A percentile compares a stretch with the other conserved stretches of the same genome.
These are phyloP conservation scores for Curvularia lunata DNA, from an alignment of 2,329 filamentous ascomycete species.

Conservation along the genomic window DNA sequence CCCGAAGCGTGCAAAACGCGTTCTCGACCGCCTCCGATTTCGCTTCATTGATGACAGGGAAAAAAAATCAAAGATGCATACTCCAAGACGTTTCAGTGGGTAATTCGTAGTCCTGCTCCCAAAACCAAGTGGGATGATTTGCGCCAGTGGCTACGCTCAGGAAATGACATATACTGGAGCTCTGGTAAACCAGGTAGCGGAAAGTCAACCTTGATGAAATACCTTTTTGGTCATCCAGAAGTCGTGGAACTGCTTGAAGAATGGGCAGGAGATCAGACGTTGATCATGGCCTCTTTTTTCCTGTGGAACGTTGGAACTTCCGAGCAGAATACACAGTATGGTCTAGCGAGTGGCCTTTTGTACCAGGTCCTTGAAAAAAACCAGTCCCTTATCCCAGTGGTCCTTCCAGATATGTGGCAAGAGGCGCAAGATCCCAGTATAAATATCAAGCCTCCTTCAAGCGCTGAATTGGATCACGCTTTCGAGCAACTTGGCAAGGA, in stretches of 20 bases:
- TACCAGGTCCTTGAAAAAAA: slow-evolving; percentile 1
- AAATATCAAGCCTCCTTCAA: background rate
- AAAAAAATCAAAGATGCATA: background rate
- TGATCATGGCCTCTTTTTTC: slow-evolving; percentile 3
- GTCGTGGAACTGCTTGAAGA: background rate
- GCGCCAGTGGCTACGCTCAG: background rate
- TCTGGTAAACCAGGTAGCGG: slow-evolving; percentile 6
- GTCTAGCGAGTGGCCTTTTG: background rate
- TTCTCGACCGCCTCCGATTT: background rate
- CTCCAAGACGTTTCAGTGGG: background rate
- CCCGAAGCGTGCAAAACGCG: background rate
- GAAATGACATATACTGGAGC: slow-evolving; percentile 2
- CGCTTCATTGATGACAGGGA: background rate
- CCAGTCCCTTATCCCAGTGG: background rate
- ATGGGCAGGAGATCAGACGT: background rate
- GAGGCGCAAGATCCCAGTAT: background rate
- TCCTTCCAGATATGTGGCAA: slow-evolving; percentile 3
- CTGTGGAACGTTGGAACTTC: background rate
- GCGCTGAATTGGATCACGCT: background rate
- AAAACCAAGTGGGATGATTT: background rate
- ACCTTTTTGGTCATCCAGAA: background rate
- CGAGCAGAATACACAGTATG: slow-evolving; percentile 3
- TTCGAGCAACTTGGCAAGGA: background rate
- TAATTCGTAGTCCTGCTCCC: background rate
- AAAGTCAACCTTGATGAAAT: slow-evolving; percentile 9